phyloP scores from a whole-genome alignment of 2,329 filamentous ascomycete genomes.

The Phialophora verrucosa region DNA sequence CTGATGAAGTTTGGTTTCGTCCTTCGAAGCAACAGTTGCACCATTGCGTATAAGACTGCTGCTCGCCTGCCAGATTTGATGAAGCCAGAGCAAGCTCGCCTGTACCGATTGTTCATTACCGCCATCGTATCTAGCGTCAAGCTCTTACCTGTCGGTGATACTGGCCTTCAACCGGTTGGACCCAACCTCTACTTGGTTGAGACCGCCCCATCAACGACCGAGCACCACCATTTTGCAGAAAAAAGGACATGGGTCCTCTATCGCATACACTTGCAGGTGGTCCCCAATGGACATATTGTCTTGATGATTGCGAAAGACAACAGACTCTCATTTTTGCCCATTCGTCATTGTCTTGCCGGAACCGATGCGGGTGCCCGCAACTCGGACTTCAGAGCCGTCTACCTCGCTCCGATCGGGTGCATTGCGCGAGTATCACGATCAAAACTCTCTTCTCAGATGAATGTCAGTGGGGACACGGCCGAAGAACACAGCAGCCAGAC shows the following conservation, averaged over 20 bases:
- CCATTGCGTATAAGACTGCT: slow-evolving; percentile 39
- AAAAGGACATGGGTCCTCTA: slow-evolving; percentile 26
- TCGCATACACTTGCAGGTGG: slow-evolving; percentile 36
- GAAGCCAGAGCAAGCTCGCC: slow-evolving; percentile 35
- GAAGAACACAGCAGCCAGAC: neutral
- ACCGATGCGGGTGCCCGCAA: neutral
- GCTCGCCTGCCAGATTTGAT: slow-evolving; percentile 38
- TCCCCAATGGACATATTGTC: slow-evolving; percentile 36
- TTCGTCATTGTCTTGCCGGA: slow-evolving; percentile 9
- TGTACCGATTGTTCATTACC: slow-evolving; percentile 37
- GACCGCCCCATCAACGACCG: slow-evolving; percentile 6
- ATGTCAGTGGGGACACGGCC: neutral
- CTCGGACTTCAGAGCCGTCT: slow-evolving; percentile 9
- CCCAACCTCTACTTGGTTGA: slow-evolving; percentile 33
- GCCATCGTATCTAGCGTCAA: slow-evolving; percentile 38
- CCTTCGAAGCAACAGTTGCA: slow-evolving; percentile 38
- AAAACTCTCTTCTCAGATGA: neutral
- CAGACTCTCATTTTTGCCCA: slow-evolving; percentile 21
- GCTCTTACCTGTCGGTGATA: slow-evolving; percentile 26
- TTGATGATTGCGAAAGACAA: slow-evolving; percentile 29
- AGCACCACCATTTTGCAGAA: slow-evolving; percentile 11
- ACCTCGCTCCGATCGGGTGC: slow-evolving; percentile 30
- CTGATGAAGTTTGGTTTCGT: slow-evolving; percentile 38
- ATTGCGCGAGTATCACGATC: slow-evolving; percentile 18
- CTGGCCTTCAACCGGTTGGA: slow-evolving; percentile 27